Evolutionary conservation across 768 basidiomycete species (phyloP), one percentile per base, ranked within the genome.

Genomic region (Rhizopogon salebrosus): DNA sequence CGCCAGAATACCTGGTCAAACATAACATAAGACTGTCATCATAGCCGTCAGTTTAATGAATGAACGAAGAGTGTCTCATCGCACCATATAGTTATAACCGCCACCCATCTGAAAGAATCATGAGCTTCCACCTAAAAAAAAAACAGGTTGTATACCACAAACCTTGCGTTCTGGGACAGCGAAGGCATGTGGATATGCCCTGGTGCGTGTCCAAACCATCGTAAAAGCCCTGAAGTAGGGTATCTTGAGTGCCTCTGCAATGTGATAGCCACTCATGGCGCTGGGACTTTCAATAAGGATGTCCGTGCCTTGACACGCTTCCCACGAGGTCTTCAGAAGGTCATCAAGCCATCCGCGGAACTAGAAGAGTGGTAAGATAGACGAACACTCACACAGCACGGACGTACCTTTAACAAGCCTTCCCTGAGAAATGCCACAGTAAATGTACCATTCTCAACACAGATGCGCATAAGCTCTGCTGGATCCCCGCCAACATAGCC

Each of bases 341-440:
- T 99, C 97, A 64, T 99, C 97, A 36, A 98, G 74, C 95, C 95
- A 98, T 9, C 93, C 94, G 49, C 97, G 88, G 74, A 98, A 98
- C 89, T 95, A 65, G 26, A 40, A 55, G 24, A 61, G 57, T 36
- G 45, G 31, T 26, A 35, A 36, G 35, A 9, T 40, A 42, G 13
- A 29, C 41, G 39, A 52, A 22, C 16, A 10, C 31, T 23, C 48
- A 41, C 49, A 55, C 38, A 48, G 27, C 24, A 31, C 29, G 24
- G n/a, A 53, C 64, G 37, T 54, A 91, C 93, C 82, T 93, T 97
- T 56, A 82, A 75, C 35, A 98, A 66, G 10, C 85, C 87, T 65
- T 99, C 97, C 67, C 87, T 94, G 67, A 98, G 72, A 71, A 98
- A 98, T 0, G 93, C 84, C 35, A 98, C 87, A 0, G 95, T 97